These are phyloP conservation scores for Pecoramyces ruminantium DNA, from an alignment of 192 early-diverging fungal species.

Conservation along the genomic window DNA sequence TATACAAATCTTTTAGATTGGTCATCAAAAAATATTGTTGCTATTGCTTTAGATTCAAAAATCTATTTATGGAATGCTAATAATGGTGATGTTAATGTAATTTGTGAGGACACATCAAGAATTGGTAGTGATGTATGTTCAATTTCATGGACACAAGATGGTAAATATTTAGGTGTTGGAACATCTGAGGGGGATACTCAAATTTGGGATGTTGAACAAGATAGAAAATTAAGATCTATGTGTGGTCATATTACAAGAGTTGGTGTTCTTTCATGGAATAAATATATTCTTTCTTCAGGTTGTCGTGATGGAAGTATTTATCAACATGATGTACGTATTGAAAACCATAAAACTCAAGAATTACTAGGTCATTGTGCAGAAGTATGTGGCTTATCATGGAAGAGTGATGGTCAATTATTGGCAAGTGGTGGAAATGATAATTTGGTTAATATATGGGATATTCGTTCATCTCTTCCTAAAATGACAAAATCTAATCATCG, in stretches of 20 bases:
- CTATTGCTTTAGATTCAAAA: slow-evolving; percentile 25
- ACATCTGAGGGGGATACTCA: slow-evolving; percentile 62
- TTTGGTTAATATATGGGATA: slow-evolving; percentile 39
- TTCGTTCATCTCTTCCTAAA: slow-evolving; percentile 15
- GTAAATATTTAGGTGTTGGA: slow-evolving; percentile 40
- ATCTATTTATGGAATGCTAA: slow-evolving; percentile 36
- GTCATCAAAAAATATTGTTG: slow-evolving; percentile 22
- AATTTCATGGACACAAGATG: slow-evolving; percentile 23
- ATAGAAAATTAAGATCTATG: slow-evolving; percentile 69
- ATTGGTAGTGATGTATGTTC: slow-evolving; percentile 7
- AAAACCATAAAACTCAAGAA: slow-evolving; percentile 60
- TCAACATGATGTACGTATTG: slow-evolving; percentile 86
- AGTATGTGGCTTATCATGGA: slow-evolving; percentile 32
- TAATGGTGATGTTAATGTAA: slow-evolving; percentile 22
- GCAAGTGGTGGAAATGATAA: slow-evolving; percentile 44
- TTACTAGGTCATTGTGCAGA: slow-evolving; percentile 46
- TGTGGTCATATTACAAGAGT: slow-evolving; percentile 59
- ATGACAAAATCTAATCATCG: slow-evolving; percentile 30
- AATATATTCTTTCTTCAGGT: slow-evolving; percentile 64
- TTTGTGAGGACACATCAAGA: slow-evolving; percentile 9
- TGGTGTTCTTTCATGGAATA: slow-evolving; percentile 73
- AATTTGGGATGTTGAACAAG: slow-evolving; percentile 75
- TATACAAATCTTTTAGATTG: slow-evolving; percentile 33
- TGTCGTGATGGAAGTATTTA: slow-evolving; percentile 80
- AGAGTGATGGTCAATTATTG: slow-evolving; percentile 23